Conservation (phyloP, 78 protist species). For the Anaeramoeba ignava region DNA sequence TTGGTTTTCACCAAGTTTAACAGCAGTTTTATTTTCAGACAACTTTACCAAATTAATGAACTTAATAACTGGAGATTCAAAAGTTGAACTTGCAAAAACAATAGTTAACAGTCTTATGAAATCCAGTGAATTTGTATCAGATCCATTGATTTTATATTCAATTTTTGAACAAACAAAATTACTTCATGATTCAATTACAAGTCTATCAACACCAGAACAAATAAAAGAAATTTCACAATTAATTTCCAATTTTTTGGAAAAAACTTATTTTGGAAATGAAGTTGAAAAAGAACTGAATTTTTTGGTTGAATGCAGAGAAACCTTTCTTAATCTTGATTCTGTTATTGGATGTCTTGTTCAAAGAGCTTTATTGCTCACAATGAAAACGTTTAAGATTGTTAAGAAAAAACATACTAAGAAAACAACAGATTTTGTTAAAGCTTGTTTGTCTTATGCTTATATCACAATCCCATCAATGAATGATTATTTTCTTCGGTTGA, state of each 20-base stretch:
- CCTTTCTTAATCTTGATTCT: slow-evolving; percentile 49
- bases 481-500: slow-evolving; percentile 35
- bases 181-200: slow-evolving; percentile 55
- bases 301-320: slow-evolving; percentile 57
- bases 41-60: slow-evolving; percentile 56
- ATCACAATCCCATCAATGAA: slow-evolving; percentile 67
- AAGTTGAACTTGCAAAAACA: slow-evolving; percentile 29
- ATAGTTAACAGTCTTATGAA: neutral
- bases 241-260: slow-evolving; percentile 35
- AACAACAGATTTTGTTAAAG: slow-evolving; percentile 52
- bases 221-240: slow-evolving; percentile 40
- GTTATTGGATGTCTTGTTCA: slow-evolving; percentile 42
- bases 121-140: too few species aligned
- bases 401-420: slow-evolving; percentile 48
- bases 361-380: slow-evolving; percentile 27
- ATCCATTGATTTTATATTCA: slow-evolving; percentile 37
- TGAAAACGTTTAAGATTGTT: slow-evolving; percentile 25
- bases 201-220: slow-evolving; percentile 48
- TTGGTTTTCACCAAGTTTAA: too few species aligned
- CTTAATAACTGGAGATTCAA: slow-evolving; percentile 47
- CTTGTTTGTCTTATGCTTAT: slow-evolving; percentile 54
- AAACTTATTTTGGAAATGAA: slow-evolving; percentile 47
- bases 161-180: slow-evolving; percentile 43
- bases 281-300: slow-evolving; percentile 58
- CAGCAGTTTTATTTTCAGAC: slow-evolving; percentile 21